Evolutionary conservation across 2,329 filamentous ascomycete genomes (phyloP).

Genomic region (Fusarium setosum): DNA sequence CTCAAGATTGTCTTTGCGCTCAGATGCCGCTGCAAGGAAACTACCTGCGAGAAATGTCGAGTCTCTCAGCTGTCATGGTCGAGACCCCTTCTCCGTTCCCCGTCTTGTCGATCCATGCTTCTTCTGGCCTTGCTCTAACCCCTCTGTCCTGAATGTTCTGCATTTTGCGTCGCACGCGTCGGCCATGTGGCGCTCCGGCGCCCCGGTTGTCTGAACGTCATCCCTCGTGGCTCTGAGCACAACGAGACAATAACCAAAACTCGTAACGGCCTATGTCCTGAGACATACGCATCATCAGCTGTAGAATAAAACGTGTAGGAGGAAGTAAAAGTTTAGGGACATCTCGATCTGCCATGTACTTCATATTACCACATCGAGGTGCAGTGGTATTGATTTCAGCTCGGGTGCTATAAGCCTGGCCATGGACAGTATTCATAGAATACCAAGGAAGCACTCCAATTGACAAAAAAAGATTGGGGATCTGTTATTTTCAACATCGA

Average conservation of each 20-base stretch:
- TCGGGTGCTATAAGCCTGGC: too few species aligned
- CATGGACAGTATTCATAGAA: too few species aligned
- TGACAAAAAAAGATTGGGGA: background rate
- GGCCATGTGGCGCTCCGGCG: constrained; percentile 17
- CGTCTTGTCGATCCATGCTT: constrained; percentile 19
- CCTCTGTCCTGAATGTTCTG: background rate
- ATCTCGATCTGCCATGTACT: too few species aligned
- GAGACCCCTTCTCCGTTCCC: constrained; percentile 21
- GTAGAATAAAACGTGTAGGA: too few species aligned
- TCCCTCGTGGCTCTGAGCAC: background rate
- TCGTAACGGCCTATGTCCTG: background rate
- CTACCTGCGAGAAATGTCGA: background rate
- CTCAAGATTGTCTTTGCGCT: background rate
- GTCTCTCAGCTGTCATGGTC: constrained; percentile 18
- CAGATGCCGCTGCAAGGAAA: background rate
- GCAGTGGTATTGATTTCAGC: too few species aligned
- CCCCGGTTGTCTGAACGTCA: background rate
- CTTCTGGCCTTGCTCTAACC: constrained; percentile 1
- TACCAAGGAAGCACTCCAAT: too few species aligned
- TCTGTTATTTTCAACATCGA: background rate
- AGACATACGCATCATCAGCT: too few species aligned
- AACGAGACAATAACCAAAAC: background rate
- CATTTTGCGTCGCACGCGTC: background rate
- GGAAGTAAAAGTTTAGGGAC: too few species aligned
- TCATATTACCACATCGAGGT: too few species aligned